These are phyloP conservation scores for Spirogloea muscicola DNA, from an alignment of 139 green algal genomes.

Conservation along the genomic window DNA sequence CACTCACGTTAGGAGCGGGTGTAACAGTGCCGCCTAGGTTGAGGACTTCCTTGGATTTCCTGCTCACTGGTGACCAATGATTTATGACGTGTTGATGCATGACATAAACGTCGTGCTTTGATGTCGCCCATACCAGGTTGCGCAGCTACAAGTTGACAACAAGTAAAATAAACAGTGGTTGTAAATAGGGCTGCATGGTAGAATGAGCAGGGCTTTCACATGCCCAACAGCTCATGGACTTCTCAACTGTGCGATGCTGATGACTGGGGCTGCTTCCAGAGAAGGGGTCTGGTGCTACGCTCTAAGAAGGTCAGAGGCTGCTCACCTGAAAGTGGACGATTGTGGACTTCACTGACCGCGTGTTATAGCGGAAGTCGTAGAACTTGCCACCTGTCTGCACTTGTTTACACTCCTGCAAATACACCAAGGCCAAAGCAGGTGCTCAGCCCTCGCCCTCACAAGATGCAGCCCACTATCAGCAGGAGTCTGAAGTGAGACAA, in stretches of 20 bases:
- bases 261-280: too few relatives aligned
- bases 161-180: too few relatives aligned
- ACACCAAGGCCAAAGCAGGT: too few relatives aligned
- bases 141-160: constrained; percentile 65
- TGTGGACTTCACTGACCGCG: constrained; percentile 54
- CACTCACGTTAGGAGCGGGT: not conserved
- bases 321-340: constrained; percentile 90
- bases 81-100: constrained; percentile 64
- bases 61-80: constrained; percentile 63
- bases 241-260: too few relatives aligned
- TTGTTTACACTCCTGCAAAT: constrained; percentile 16
- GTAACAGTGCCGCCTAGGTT: constrained; percentile 45
- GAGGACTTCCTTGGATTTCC: constrained; percentile 44
- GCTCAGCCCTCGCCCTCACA: too few relatives aligned
- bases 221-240: too few relatives aligned
- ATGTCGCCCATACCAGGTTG: constrained; percentile 81
- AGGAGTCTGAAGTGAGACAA: too few relatives aligned
- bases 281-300: too few relatives aligned
- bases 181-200: too few relatives aligned
- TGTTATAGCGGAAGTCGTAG: constrained; percentile 71
- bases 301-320: too few relatives aligned
- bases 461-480: too few relatives aligned
- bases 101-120: constrained; percentile 75
- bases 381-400: constrained; percentile 13
- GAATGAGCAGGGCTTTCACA: too few relatives aligned